Evolutionary conservation across 257 asterid species (phyloP).

Genomic region (Nicotiana obtusifolia): DNA sequence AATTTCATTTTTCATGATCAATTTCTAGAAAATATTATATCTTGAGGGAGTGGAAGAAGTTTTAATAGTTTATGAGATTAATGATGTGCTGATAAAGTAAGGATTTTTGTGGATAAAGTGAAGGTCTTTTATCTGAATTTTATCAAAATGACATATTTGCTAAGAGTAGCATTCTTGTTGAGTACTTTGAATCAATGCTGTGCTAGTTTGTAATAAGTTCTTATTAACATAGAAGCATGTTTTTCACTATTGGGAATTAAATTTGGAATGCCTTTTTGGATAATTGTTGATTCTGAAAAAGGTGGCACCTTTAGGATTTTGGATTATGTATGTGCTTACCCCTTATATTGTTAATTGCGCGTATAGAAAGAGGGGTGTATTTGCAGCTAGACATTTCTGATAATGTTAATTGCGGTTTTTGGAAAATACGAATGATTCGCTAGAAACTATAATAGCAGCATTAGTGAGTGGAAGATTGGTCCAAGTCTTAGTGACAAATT

Average conservation of each 20-base stretch:
- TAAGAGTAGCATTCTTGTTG: background rate
- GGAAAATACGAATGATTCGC: background rate
- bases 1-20: background rate
- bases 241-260: background rate
- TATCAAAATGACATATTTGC: background rate
- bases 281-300: background rate
- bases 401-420: background rate
- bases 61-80: background rate
- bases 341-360: background rate
- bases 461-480: background rate
- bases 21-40: too few relatives aligned
- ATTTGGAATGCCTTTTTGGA: background rate
- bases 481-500: background rate
- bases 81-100: background rate
- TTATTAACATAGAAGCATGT: background rate
- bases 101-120: background rate
- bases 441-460: background rate
- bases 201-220: background rate
- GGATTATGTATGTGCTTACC: background rate
- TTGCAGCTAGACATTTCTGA: background rate
- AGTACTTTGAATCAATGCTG: background rate
- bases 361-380: background rate
- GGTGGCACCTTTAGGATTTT: background rate
- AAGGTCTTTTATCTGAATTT: background rate
- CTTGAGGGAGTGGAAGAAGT: too few relatives aligned